Percentiles rank a stretch among this genome's conserved stretches.
Evolutionary conservation across 2,329 filamentous ascomycete genomes (phyloP).

Genomic region (Albifimbria verrucaria): DNA sequence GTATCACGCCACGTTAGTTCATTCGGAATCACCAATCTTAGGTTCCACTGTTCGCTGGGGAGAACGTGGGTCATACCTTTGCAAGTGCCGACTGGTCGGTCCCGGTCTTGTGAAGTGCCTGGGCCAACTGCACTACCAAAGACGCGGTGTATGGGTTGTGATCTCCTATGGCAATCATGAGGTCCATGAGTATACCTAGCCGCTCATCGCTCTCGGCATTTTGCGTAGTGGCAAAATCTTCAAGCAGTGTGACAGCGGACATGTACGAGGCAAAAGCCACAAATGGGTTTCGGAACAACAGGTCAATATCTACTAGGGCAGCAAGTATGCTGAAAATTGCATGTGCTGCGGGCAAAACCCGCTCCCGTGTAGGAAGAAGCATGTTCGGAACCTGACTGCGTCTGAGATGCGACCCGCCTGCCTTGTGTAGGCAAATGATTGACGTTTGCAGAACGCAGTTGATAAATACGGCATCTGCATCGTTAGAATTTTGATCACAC

Average conservation of each 20-base stretch:
- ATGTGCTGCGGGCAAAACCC: conserved; percentile 73
- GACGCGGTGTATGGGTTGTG: conserved; percentile 67
- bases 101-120: conserved; percentile 51
- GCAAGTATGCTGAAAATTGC: conserved; percentile 75
- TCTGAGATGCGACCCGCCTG: conserved; percentile 70
- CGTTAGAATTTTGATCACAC: conserved; percentile 60
- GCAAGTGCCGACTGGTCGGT: conserved; percentile 19
- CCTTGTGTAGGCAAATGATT: conserved; percentile 80
- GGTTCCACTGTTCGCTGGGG: too few relatives aligned
- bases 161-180: conserved; percentile 61
- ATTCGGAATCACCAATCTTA: too few relatives aligned
- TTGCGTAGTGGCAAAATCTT: conserved; percentile 63
- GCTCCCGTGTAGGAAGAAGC: conserved; percentile 63
- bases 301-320: conserved; percentile 39
- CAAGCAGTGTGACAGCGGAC: conserved; percentile 66
- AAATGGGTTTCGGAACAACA: conserved; percentile 62
- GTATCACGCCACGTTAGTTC: neutral
- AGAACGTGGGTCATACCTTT: conserved; percentile 11
- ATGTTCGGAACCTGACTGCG: conserved; percentile 60
- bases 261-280: conserved; percentile 70
- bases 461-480: conserved; percentile 70
- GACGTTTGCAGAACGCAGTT: conserved; percentile 85
- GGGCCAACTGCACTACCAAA: conserved; percentile 65
- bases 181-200: conserved; percentile 63
- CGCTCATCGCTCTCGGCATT: conserved; percentile 48